A percentile compares a stretch with the other conserved stretches of the same genome.
Evolutionary conservation across 805 yeast genomes (phyloP).

Genomic region (Wickerhamomyces kurtzmanii): DNA sequence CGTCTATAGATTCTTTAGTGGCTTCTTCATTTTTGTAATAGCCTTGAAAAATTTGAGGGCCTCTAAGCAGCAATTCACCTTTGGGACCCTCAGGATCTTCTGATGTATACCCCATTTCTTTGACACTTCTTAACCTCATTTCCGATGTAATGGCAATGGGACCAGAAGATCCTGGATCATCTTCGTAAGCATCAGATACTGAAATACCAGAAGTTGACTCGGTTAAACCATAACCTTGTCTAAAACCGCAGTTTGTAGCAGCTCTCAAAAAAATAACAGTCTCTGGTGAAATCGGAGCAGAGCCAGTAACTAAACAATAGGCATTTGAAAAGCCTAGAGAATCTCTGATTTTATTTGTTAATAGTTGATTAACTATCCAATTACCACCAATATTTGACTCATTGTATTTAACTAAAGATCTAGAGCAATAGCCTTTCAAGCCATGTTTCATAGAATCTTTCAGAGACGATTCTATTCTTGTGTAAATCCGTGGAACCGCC

Average conservation of each 20-base stretch:
- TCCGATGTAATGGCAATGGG: slow-evolving; percentile 33
- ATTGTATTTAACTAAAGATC: too few species aligned
- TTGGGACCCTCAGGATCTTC: slow-evolving; percentile 15
- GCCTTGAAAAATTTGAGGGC: slow-evolving; percentile 42
- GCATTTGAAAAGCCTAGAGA: slow-evolving; percentile 29
- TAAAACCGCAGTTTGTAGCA: slow-evolving; percentile 32
- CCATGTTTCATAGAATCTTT: slow-evolving; percentile 25
- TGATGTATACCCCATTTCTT: slow-evolving; percentile 29
- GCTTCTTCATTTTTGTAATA: slow-evolving; percentile 41
- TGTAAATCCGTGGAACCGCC: slow-evolving; percentile 46
- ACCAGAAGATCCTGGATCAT: slow-evolving; percentile 27
- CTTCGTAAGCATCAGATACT: slow-evolving; percentile 25
- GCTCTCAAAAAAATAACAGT: slow-evolving; percentile 46
- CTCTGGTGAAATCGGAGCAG: slow-evolving; percentile 51
- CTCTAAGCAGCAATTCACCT: slow-evolving; percentile 45
- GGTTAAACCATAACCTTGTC: slow-evolving; percentile 47
- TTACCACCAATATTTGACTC: too few species aligned
- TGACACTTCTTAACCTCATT: slow-evolving; percentile 35
- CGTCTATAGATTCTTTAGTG: slow-evolving; percentile 31
- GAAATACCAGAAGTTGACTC: slow-evolving; percentile 41
- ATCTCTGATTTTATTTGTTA: slow-evolving; percentile 8
- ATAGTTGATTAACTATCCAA: too few species aligned
- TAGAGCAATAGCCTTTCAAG: slow-evolving; percentile 3
- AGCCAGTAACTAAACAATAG: slow-evolving; percentile 28
- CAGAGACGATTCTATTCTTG: slow-evolving; percentile 39